Base-by-base conservation (phyloP, 2,329 filamentous ascomycete species). In the Dichotomopilus funicola region DNA sequence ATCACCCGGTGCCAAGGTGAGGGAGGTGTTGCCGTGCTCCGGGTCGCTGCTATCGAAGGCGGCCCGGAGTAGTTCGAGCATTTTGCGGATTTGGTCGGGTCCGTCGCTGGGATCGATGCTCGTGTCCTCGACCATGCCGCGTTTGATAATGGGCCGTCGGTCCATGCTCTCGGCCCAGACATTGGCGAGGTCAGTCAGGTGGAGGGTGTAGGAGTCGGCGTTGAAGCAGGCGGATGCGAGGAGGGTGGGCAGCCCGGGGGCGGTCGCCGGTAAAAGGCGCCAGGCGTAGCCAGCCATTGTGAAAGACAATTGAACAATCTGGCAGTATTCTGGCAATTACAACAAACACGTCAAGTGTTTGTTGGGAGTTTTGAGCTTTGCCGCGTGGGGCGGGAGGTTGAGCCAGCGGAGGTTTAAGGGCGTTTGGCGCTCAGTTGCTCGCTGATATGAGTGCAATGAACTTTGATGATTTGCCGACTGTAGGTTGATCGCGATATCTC, bases 31-130 rank as follows among this genome's bases (percentile, higher is more conserved):
- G 58, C 67, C 66, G 60, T 78, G 75, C 40, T 72, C 73, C 19
- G 67, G 65, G 40, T 72, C 71, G 19, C 65, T 80, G 55, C 60
- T 73, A 72, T 74, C 78, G 65, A 82, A 70, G 35, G 78, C 77
- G 42, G 72, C 71, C 49, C 73, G 70, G 13, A 92, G 73, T 63
- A 86, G 85, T 27, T 80, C 75, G 11, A 91, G 72, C 51, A 92
- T 82, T 50, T 84, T 83, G 33, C 71, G 67, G 71, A 89, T 81
- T 64, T 92, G 88, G 50, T 82, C 79, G 0, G 76, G 73, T 57
- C 86, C 85, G 61, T 87, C 83, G 65, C 79, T 83, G 1, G 88
- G 84, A 66, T 92, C 87, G 58, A 92, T 90, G 58, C 80, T 84
- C 12, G 85, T 88, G 62, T 83, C 78, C 62, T 85, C 78, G 31